A percentile compares a stretch with the other conserved stretches of the same genome.
These are phyloP conservation scores for Eucalyptus lansdowneana DNA, from an alignment of 345 rosid species.

Conservation along the genomic window DNA sequence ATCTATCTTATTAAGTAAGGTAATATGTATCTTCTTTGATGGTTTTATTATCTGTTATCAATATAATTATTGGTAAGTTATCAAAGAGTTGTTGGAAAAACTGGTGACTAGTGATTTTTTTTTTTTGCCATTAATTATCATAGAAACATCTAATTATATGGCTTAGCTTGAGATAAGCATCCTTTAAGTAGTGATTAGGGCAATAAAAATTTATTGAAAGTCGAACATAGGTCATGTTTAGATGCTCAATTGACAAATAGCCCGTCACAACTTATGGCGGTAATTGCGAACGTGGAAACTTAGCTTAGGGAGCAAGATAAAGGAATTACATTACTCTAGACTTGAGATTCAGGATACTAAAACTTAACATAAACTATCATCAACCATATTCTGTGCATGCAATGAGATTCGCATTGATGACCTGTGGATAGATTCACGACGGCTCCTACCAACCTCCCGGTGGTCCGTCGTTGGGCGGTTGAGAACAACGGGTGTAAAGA, in stretches of 20 bases:
- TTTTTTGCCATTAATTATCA: background rate
- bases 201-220: background rate
- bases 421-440: background rate
- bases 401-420: background rate
- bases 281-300: background rate
- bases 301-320: background rate
- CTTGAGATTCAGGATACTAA: background rate
- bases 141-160: background rate
- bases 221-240: background rate
- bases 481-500: background rate
- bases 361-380: background rate
- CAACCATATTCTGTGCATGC: background rate
- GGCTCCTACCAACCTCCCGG: background rate
- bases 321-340: background rate
- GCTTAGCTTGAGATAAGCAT: background rate
- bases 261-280: fast-evolving
- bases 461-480: background rate
- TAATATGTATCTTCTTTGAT: background rate
- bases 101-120: background rate
- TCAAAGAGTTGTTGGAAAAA: background rate
- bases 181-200: background rate
- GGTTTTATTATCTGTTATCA: too few species aligned
- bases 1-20: background rate
- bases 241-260: background rate
- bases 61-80: background rate